Evolutionary conservation across 768 basidiomycete species (phyloP).

Genomic region (Tylopilus plumbeoviolaceoides): DNA sequence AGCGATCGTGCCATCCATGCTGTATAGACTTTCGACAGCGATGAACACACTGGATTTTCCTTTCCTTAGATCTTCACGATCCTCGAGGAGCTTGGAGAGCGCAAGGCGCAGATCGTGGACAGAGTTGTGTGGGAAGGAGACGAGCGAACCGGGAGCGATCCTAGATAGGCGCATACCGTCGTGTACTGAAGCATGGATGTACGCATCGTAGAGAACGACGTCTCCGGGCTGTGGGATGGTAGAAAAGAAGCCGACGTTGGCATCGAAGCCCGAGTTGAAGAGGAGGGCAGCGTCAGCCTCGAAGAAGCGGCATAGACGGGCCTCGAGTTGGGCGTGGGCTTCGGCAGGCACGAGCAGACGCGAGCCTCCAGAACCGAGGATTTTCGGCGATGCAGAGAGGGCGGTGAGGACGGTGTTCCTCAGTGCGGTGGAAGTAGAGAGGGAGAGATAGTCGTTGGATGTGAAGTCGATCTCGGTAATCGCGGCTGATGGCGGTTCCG

Average conservation of each 20-base stretch:
- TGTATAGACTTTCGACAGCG: constrained; percentile 86
- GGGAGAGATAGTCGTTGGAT: constrained; percentile 92
- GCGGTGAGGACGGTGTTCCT: constrained; percentile 55
- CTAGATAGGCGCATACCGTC: constrained; percentile 79
- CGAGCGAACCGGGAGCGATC: constrained; percentile 32
- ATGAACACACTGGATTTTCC: constrained; percentile 62
- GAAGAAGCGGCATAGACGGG: constrained; percentile 63
- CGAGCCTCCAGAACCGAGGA: constrained; percentile 87
- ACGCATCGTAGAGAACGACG: constrained; percentile 75
- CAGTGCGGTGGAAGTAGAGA: constrained; percentile 56
- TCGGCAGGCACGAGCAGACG: constrained; percentile 66
- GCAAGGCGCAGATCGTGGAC: constrained; percentile 44
- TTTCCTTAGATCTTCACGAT: constrained; percentile 32
- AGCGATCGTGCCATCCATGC: constrained; percentile 93
- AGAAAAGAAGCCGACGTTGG: constrained; percentile 84
- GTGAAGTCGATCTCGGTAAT: constrained; percentile 55
- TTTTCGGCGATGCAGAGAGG: constrained; percentile 44
- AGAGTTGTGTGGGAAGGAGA: constrained; percentile 73
- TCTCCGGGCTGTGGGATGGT: constrained; percentile 76
- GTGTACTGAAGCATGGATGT: constrained; percentile 88
- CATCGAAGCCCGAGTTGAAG: constrained; percentile 93
- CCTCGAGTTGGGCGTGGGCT: constrained; percentile 65
- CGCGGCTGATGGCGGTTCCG: constrained; percentile 44
- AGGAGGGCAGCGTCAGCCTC: constrained; percentile 61
- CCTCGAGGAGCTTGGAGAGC: constrained; percentile 39